Percentiles rank a stretch among this genome's conserved stretches.
These are phyloP conservation scores for Fremontodendron californicum DNA, from an alignment of 345 rosid species.

Conservation along the genomic window DNA sequence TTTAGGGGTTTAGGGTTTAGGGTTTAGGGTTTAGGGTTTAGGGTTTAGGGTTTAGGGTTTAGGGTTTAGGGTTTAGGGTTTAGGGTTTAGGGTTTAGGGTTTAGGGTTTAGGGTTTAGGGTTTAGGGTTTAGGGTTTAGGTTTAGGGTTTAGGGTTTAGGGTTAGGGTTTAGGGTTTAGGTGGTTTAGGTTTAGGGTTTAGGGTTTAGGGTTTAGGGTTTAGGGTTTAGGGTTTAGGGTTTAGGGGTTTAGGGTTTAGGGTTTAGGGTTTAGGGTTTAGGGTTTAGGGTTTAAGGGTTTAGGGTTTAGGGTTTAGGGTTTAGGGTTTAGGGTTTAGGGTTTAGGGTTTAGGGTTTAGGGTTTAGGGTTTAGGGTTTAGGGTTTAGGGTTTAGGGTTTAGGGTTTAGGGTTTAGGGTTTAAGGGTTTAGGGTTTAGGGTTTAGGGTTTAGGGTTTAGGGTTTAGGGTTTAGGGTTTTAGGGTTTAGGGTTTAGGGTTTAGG, in stretches of 20 bases:
- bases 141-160: slow-evolving; percentile 21
- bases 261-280: background rate
- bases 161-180: slow-evolving; percentile 11
- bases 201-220: slow-evolving; percentile 13
- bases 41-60: slow-evolving; percentile 19
- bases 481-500: slow-evolving; percentile 8
- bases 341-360: slow-evolving; percentile 3
- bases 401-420: slow-evolving; percentile 16
- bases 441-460: no score
- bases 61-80: slow-evolving; percentile 17
- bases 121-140: slow-evolving; percentile 22
- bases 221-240: slow-evolving; percentile 1
- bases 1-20: slow-evolving; percentile 17
- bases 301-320: slow-evolving; percentile 18
- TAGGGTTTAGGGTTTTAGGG: slow-evolving; percentile 4
- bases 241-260: no score
- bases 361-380: no score
- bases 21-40: slow-evolving; percentile 15
- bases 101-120: slow-evolving; percentile 18
- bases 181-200: slow-evolving; percentile 7
- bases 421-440: no score
- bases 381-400: slow-evolving; percentile 9
- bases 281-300: slow-evolving; percentile 5
- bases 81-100: slow-evolving; percentile 20
- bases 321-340: slow-evolving; percentile 18